Percentiles rank a stretch among this genome's conserved stretches.
phyloP scores from a whole-genome alignment of 306 rosid genomes.

The Vigna reflexopilosa region DNA sequence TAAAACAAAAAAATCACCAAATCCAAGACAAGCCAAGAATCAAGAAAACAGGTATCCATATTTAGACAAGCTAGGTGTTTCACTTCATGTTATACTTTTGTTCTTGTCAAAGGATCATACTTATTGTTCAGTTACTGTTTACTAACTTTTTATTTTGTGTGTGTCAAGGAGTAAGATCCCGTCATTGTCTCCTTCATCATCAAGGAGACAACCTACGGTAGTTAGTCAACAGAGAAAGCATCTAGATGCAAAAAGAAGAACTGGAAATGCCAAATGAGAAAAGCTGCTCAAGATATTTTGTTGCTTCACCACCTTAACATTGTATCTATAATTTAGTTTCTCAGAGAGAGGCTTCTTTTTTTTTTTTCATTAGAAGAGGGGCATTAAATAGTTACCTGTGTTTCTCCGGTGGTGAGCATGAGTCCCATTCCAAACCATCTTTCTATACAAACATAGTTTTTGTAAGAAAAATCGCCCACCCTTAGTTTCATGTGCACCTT shows the following conservation, averaged over 20 bases:
- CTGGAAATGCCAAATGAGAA: conserved; percentile 61
- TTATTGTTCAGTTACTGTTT: background rate
- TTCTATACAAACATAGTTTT: conserved; percentile 35
- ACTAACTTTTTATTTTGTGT: conserved; percentile 34
- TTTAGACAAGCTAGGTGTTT: background rate
- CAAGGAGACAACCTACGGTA: conserved; percentile 60
- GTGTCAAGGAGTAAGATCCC: conserved; percentile 67
- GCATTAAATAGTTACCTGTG: conserved; percentile 49
- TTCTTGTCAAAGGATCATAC: conserved; percentile 24
- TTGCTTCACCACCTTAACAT: conserved; percentile 27
- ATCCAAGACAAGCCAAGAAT: conserved; percentile 49
- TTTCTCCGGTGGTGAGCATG: conserved; percentile 46
- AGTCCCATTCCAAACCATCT: conserved; percentile 37
- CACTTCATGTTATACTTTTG: conserved; percentile 27
- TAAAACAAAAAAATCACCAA: conserved; percentile 56
- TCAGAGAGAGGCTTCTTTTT: conserved; percentile 34
- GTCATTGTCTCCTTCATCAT: conserved; percentile 63
- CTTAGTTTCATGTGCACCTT: background rate
- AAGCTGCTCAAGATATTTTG: conserved; percentile 27
- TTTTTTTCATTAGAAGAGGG: conserved; percentile 44
- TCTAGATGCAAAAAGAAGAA: conserved; percentile 67
- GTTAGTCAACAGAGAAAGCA: conserved; percentile 59
- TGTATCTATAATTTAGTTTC: conserved; percentile 44
- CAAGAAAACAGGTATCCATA: conserved; percentile 72
- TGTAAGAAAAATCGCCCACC: background rate